Conservation (phyloP, 2,329 filamentous ascomycete species). For the Proliferodiscus dingleyae region DNA sequence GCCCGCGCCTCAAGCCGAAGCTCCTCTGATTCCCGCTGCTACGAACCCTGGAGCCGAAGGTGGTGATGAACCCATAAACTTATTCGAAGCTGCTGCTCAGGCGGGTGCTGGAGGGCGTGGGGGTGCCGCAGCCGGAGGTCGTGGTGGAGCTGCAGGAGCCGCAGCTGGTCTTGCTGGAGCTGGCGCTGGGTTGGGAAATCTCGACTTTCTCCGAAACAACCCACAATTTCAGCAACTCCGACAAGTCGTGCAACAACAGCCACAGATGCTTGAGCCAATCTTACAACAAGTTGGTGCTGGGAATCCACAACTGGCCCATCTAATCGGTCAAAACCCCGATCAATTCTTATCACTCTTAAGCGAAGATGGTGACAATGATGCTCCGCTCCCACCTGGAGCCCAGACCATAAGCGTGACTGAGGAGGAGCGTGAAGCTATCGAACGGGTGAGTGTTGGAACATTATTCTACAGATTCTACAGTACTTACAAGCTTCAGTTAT, state of each 20-base stretch:
- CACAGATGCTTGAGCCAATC: constrained; percentile 97
- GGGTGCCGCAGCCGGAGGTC: constrained; percentile 39
- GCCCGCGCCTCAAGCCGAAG: constrained; percentile 35
- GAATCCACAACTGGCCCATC: constrained; percentile 87
- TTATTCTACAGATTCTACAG: constrained; percentile 5
- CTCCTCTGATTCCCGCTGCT: constrained; percentile 40
- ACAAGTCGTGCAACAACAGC: constrained; percentile 95
- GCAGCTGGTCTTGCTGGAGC: constrained; percentile 59
- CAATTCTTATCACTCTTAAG: constrained; percentile 88
- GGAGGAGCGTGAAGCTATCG: constrained; percentile 95
- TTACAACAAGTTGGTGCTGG: constrained; percentile 91
- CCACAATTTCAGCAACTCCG: constrained; percentile 97
- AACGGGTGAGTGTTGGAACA: constrained; percentile 60
- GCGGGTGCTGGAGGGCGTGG: constrained; percentile 37
- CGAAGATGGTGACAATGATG: constrained; percentile 82
- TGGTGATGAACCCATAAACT: constrained; percentile 68
- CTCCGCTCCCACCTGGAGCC: constrained; percentile 77
- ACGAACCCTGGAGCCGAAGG: constrained; percentile 47
- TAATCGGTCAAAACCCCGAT: constrained; percentile 88
- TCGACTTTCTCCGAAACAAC: constrained; percentile 93
- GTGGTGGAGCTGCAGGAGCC: constrained; percentile 49
- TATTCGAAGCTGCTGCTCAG: constrained; percentile 90
- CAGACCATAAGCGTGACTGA: constrained; percentile 89
- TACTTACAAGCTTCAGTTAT: constrained; percentile 55
- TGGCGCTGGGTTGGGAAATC: constrained; percentile 59